Base-by-base conservation (phyloP, 2,329 filamentous ascomycete genomes). In the Ophiocordyceps camponoti-leonardi region DNA sequence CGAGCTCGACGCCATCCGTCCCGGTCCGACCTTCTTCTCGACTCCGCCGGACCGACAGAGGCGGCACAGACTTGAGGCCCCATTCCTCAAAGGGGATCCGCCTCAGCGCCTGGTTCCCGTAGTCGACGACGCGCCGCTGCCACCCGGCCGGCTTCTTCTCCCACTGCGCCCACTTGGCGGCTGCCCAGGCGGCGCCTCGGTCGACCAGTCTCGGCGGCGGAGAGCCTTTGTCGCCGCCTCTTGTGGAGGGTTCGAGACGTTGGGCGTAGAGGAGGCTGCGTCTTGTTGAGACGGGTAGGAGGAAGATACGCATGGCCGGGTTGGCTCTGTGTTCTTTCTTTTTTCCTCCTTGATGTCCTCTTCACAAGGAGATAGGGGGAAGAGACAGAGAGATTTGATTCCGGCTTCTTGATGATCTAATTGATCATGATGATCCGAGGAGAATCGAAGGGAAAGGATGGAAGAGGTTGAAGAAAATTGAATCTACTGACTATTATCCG, bases 71-170 rank as follows among this genome's bases (percentile, higher is more conserved):
- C 67, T 96, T 96, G 53, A 98, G 72, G 0, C 86, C 87, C 92
- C 92, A 98, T 80, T 98, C 92, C 65, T 96, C 85, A 61, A 85
- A 95, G 3, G 92, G 85, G 56, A 98, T 94, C 50, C 86, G 78
- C 54, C 85, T 80, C 49, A 98, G 76, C 16, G 86, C 78, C 43
- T 78, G 69, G 65, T 98, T 95, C 46, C 92, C 92, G 62, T 90
- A 93, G 48, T 75, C 72, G 45, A 92, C 90, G 19, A 95, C 72
- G 54, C 78, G 78, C 58, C 83, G 86, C 69, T 95, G 86, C 92
- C 92, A 96, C 45, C 85, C 84, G 41, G 71, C 71, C 18, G 88
- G 79, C 52, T 81, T 82, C 60, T 82, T 79, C 64, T 96, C 92
- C 88, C 90, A 96, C 48, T 70, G 67, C 4, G 83, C 74, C 90